Evolutionary conservation across 352 stramenopile genomes (phyloP), one percentile per base, ranked within the genome.

Genomic region (Phytophthora vignae): DNA sequence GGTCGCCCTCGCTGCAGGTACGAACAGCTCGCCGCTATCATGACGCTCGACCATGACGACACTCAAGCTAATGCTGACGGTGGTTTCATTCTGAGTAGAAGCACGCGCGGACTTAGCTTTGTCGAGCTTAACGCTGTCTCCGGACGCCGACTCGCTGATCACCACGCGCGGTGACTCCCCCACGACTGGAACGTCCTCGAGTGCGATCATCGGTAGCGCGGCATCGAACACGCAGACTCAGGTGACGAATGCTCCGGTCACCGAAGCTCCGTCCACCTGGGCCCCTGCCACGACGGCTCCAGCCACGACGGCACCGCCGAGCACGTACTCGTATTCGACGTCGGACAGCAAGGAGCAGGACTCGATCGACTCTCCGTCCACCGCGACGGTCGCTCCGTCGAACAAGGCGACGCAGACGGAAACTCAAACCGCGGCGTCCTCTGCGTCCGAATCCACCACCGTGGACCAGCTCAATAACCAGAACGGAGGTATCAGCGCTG

Each of bases 71-170:
- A 14, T 29, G 21, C 29, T 25, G 22, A 25, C 2, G 22, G 22
- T 25, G 1, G 22, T 25, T 25, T 25, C 2, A 42, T 42, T 42
- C 48, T 63, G 40, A 62, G 48, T 53, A 79, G 72, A 69, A 67
- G 67, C 59, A 44, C 60, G 61, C 15, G 38, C 44, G 14, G 49
- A 64, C 44, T 48, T 48, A 5, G 29, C 48, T 14, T 1, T 52
- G 46, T 60, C 64, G 19, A 63, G 33, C 38, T n/a, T 76, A 49
- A 77, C 73, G 56, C 69, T 74, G 2, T 71, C 73, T 25, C 73
- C 69, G 9, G 56, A 42, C 12, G 58, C 50, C 1, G 56, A 42
- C 19, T 67, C 55, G 9, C 69, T 80, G 48, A 74, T 77, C 11
- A 53, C 46, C 10, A 65, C 69, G 17, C 65, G 64, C 25, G 55